Percentiles rank a stretch among this genome's conserved stretches.
These are phyloP conservation scores for Floccularia luteovirens DNA, from an alignment of 768 basidiomycete genomes.

Conservation along the genomic window DNA sequence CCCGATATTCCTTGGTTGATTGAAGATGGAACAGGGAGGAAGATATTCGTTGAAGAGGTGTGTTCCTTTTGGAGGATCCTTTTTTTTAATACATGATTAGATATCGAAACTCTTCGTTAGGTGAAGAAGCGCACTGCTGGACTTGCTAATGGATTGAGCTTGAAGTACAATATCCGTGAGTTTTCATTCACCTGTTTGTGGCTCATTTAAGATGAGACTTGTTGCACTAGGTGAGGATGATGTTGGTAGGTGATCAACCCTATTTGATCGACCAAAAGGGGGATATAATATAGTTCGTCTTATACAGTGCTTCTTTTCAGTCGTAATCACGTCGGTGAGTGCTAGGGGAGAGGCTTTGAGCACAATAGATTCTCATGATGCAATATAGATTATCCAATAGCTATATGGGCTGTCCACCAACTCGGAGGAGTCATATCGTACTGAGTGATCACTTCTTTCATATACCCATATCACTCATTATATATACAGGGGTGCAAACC, in stretches of 20 bases:
- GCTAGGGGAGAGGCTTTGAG: not conserved
- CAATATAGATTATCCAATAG: constrained; percentile 42
- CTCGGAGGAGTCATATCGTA: constrained; percentile 54
- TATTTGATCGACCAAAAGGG: not conserved
- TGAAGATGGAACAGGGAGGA: constrained; percentile 39
- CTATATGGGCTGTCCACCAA: constrained; percentile 48
- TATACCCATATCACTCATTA: too few species aligned
- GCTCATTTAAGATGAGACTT: not conserved
- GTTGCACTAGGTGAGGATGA: constrained; percentile 29
- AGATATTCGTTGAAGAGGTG: constrained; percentile 32
- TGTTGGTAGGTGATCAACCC: constrained; percentile 41
- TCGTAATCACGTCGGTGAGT: constrained; percentile 57
- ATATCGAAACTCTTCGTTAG: constrained; percentile 8
- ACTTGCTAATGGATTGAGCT: constrained; percentile 37
- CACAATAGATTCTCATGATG: not conserved
- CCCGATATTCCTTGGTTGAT: constrained; percentile 34
- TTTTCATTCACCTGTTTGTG: not conserved
- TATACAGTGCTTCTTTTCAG: constrained; percentile 53
- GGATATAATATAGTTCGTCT: not conserved
- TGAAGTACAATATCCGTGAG: constrained; percentile 36
- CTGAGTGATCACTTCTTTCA: too few species aligned
- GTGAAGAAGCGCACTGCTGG: constrained; percentile 40
- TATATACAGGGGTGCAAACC: constrained; percentile 67
- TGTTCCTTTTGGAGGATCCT: constrained; percentile 2
- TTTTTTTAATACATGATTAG: not conserved